Evolutionary conservation across 2,329 filamentous ascomycete species (phyloP), one percentile per base, ranked within the genome.

Genomic region (Trichoderma afroharzianum): DNA sequence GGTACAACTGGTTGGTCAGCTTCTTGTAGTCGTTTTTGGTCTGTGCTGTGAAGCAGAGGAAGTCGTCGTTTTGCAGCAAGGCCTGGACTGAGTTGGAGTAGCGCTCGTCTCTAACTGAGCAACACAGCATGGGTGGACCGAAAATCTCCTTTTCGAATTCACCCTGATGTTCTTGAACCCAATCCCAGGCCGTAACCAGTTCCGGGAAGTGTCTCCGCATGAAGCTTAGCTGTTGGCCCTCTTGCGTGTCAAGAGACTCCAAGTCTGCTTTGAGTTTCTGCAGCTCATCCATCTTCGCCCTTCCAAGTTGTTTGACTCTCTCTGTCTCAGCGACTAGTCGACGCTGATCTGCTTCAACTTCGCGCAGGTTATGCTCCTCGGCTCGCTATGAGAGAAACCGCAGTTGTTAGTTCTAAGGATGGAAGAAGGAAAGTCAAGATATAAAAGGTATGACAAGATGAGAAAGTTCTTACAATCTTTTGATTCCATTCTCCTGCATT

Each of bases 51-150:
- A 99, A 90, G 73, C 87, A 89, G n/a, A 85, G 76, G 68, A 89
- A 86, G 76, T 90, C 88, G 39, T 87, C 85, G 18, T 69, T 75
- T 58, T 83, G 81, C 9, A 90, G 77, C 61, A 88, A 77, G 6
- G 85, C 81, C 76, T 90, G 88, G 14, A 90, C 80, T 32, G 86
- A 83, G 71, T 88, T 81, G 0, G 86, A 85, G 79, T 92, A 93
- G 68, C 84, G 86, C 43, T 89, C 85, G 75, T 97, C 89, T 75
- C 91, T 94, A 68, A 97, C 83, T 0, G 92, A 92, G 80, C 94
- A 97, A 71, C 88, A 91, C 36, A 97, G 84, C 77, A 96, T 88
- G 0, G 95, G 90, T 6, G 95, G 95, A 0, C 93, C 94, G 78
- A 92, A 94, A 5, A 98, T 90, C 71, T 92, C 87, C 74, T 92